phyloP scores from a whole-genome alignment of 768 basidiomycete genomes.

The Suillus subalutaceus region DNA sequence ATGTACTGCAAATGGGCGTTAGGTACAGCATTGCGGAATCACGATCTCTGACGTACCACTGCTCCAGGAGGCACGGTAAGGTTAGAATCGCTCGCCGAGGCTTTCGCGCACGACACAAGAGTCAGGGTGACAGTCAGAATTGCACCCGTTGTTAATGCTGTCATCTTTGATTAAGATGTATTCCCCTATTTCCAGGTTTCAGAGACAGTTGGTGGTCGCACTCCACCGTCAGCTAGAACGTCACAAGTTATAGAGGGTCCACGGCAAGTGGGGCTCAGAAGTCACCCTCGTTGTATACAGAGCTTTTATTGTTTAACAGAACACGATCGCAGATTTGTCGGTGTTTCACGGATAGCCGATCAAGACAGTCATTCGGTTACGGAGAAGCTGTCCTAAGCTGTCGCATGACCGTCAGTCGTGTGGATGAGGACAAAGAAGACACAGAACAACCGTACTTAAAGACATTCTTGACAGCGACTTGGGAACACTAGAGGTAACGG shows the following conservation, averaged over 20 bases:
- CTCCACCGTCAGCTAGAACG: not conserved
- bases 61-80: slow-evolving; percentile 20
- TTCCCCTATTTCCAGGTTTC: slow-evolving; percentile 5
- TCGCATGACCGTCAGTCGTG: slow-evolving; percentile 15
- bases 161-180: slow-evolving; percentile 9
- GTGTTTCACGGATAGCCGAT: slow-evolving; percentile 7
- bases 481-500: not conserved
- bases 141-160: slow-evolving; percentile 2
- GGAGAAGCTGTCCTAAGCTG: not conserved
- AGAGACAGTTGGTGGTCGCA: not conserved
- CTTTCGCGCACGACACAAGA: slow-evolving; percentile 1
- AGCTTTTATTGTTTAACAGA: slow-evolving; percentile 12
- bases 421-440: slow-evolving; percentile 11
- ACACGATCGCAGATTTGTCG: not conserved
- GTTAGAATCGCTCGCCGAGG: not conserved
- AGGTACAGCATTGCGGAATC: not conserved
- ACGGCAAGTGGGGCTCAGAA: slow-evolving; percentile 5
- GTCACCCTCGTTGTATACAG: not conserved
- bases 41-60: slow-evolving; percentile 18
- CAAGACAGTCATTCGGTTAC: not conserved
- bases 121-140: slow-evolving; percentile 10
- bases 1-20: slow-evolving; percentile 41
- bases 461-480: not conserved
- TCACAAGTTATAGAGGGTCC: not conserved
- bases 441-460: not conserved